A percentile compares a stretch with the other conserved stretches of the same genome.
Conservation (phyloP, 106 monocot genomes). For the Phalaenopsis equestris region DNA sequence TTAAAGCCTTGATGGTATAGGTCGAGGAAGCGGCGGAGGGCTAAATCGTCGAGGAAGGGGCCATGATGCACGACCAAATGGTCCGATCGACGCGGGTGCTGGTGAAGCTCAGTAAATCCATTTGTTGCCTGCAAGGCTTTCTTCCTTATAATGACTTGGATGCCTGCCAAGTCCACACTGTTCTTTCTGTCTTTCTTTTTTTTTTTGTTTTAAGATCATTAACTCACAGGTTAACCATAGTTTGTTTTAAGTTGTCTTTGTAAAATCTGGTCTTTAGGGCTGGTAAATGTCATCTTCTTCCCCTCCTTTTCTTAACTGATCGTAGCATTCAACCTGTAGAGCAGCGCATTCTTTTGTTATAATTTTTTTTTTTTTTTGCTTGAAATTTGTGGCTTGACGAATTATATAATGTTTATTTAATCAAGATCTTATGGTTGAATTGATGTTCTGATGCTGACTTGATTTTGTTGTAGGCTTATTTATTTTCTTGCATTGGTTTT, state of each 20-base stretch:
- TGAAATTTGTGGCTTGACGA: not conserved
- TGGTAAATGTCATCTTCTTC: not conserved
- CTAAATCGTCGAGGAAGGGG: not conserved
- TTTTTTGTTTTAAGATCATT: not conserved
- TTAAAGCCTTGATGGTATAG: not conserved
- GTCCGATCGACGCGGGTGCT: not conserved
- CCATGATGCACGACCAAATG: not conserved
- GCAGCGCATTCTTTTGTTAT: constrained; percentile 5
- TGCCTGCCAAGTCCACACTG: not conserved
- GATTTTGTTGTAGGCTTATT: too few species aligned
- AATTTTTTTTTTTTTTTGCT: not conserved
- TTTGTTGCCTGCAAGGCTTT: not conserved
- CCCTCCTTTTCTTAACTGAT: not conserved
- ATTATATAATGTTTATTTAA: not conserved
- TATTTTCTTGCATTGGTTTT: too few species aligned
- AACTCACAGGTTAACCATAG: not conserved
- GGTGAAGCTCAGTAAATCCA: not conserved
- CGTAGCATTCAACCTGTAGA: constrained; percentile 1
- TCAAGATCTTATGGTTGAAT: not conserved
- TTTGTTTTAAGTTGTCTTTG: not conserved
- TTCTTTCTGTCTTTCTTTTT: not conserved
- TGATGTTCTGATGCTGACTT: not conserved
- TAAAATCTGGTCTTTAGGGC: not conserved
- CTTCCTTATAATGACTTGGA: not conserved
- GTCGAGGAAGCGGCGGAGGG: not conserved